Percentiles rank a stretch among this genome's conserved stretches.
Conservation (phyloP, 1,284 basidiomycete genomes). For the Apiotrichum akiyoshidainum region DNA sequence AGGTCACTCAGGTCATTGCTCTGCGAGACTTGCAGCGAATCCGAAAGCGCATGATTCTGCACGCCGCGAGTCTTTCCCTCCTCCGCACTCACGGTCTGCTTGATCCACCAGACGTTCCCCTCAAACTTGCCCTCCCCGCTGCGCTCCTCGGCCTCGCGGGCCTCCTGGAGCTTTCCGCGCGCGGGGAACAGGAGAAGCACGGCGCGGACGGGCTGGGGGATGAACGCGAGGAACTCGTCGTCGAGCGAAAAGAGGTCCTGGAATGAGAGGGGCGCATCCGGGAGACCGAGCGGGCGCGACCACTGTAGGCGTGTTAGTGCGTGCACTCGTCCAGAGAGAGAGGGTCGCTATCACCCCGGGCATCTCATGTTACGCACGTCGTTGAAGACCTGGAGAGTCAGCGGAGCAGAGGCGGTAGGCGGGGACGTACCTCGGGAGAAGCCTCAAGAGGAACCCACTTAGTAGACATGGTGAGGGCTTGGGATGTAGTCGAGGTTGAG, state of each 20-base stretch:
- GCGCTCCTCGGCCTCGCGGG: constrained; percentile 55
- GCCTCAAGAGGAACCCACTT: constrained; percentile 74
- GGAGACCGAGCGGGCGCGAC: constrained; percentile 70
- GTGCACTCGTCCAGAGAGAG: background rate
- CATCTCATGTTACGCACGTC: constrained; percentile 28
- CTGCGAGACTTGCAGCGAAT: no score
- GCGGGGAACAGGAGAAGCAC: constrained; percentile 79
- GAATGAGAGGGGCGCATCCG: constrained; percentile 61
- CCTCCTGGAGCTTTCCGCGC: constrained; percentile 56
- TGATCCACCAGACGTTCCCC: constrained; percentile 51
- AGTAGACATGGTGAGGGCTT: constrained; percentile 20
- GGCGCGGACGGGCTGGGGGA: constrained; percentile 70
- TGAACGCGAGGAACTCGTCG: constrained; percentile 66
- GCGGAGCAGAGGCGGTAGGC: background rate
- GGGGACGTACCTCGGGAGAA: constrained; percentile 64
- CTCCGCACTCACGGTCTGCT: constrained; percentile 50
- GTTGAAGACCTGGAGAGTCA: constrained; percentile 46
- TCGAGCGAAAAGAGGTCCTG: constrained; percentile 80
- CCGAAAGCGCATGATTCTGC: no score
- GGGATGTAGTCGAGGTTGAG: background rate
- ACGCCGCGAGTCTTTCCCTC: background rate
- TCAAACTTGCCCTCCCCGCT: constrained; percentile 29
- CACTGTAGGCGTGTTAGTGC: constrained; percentile 56
- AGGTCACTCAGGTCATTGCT: no score
- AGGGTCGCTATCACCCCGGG: no score